These are phyloP conservation scores for Acanthamoeba sp. DNA, from an alignment of 208 protist species.

Conservation along the genomic window DNA sequence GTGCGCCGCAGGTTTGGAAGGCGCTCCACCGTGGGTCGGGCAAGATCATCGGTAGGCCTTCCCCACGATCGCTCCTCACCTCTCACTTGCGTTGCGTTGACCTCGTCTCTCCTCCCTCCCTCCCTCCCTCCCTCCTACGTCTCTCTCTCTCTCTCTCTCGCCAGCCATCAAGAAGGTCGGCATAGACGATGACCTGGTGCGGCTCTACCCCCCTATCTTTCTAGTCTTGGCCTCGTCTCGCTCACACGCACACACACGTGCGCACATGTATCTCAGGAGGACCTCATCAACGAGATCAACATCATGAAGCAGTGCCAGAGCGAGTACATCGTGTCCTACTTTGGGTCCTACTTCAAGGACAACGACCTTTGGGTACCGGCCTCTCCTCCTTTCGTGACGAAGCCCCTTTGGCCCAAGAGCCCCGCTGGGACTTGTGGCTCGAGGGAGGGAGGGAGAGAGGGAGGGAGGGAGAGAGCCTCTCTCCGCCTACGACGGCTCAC, in stretches of 20 bases:
- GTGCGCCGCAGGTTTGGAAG: constrained; percentile 19
- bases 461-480: too few relatives aligned
- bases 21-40: constrained; percentile 49
- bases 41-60: constrained; percentile 27
- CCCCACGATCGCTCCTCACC: not conserved
- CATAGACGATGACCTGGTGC: constrained; percentile 29
- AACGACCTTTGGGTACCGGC: constrained; percentile 82
- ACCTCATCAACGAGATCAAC: constrained; percentile 88
- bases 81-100: too few relatives aligned
- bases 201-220: too few relatives aligned
- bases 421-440: too few relatives aligned
- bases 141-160: not conserved
- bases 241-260: not conserved
- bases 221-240: too few relatives aligned
- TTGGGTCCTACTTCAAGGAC: constrained; percentile 85
- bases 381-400: not conserved
- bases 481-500: too few relatives aligned
- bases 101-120: not conserved
- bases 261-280: constrained; percentile 69
- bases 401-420: too few relatives aligned
- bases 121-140: not conserved
- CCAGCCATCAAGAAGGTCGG: constrained; percentile 49
- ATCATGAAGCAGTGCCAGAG: constrained; percentile 86
- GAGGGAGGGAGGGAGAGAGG: too few relatives aligned
- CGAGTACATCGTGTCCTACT: constrained; percentile 86